phyloP scores from a whole-genome alignment of 495 filamentous ascomycete genomes.

The Penicillium roqueforti region DNA sequence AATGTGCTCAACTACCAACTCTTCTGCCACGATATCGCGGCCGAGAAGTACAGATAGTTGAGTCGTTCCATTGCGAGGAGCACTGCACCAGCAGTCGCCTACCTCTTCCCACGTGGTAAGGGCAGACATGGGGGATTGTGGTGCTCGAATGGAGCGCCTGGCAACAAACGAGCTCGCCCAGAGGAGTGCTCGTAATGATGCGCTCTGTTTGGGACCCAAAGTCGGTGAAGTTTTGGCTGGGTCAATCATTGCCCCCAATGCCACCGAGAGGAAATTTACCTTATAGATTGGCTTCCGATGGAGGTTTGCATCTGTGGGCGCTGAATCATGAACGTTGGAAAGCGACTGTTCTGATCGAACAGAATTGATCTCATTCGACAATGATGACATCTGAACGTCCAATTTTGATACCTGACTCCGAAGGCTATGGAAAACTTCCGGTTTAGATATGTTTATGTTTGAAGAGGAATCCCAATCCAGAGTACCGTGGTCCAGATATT shows the following conservation, averaged over 20 bases:
- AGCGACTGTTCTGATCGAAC: slow-evolving; percentile 20
- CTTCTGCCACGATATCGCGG: slow-evolving; percentile 40
- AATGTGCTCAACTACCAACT: slow-evolving; percentile 47
- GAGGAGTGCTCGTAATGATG: slow-evolving; percentile 7
- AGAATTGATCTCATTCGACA: slow-evolving; percentile 33
- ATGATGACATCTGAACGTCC: slow-evolving; percentile 31
- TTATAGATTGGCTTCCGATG: slow-evolving; percentile 14
- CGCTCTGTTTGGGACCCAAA: slow-evolving; percentile 8
- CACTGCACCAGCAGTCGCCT: slow-evolving; percentile 49
- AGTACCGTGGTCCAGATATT: slow-evolving; percentile 7
- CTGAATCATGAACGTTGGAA: slow-evolving; percentile 9
- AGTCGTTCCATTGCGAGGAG: slow-evolving; percentile 32
- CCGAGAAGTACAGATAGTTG: slow-evolving; percentile 38
- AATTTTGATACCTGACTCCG: slow-evolving; percentile 31
- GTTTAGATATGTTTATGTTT: slow-evolving; percentile 26
- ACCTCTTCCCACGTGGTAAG: slow-evolving; percentile 40
- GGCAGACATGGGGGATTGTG: slow-evolving; percentile 28
- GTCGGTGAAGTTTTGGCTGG: slow-evolving; percentile 34
- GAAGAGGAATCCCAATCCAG: slow-evolving; percentile 10
- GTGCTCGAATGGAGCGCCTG: not conserved
- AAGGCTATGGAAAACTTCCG: slow-evolving; percentile 27
- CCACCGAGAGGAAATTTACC: slow-evolving; percentile 37
- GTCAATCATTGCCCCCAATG: slow-evolving; percentile 36
- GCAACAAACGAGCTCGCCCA: not conserved
- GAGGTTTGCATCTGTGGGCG: slow-evolving; percentile 15